Percentiles rank a stretch among this genome's conserved stretches.
Evolutionary conservation across 148 eudicot species (phyloP).

Genomic region (Fagopyrum homotropicum): DNA sequence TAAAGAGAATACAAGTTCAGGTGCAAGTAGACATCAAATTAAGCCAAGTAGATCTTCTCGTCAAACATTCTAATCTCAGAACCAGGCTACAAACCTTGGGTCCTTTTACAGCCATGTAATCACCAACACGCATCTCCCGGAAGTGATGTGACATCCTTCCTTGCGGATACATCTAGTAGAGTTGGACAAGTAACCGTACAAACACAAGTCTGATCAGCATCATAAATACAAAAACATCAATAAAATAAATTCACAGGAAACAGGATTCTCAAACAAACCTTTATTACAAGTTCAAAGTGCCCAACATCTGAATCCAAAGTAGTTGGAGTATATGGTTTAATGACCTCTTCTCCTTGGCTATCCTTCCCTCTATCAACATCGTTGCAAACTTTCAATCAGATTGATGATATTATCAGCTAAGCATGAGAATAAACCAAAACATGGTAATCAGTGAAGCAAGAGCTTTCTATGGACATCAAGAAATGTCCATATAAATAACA

Average conservation of each 20-base stretch:
- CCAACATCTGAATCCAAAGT: conserved; percentile 94
- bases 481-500: not conserved
- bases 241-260: not conserved
- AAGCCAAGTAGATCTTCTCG: not conserved
- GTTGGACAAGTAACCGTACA: conserved; percentile 1
- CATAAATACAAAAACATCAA: not conserved
- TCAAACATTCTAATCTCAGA: not conserved
- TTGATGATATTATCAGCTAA: not conserved
- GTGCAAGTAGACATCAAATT: not conserved
- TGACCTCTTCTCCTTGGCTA: conserved; percentile 85
- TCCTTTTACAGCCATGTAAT: conserved; percentile 73
- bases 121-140: conserved; percentile 78
- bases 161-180: conserved; percentile 82
- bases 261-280: conserved; percentile 34
- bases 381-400: conserved; percentile 8
- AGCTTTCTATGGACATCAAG: not conserved
- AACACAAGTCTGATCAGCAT: not conserved
- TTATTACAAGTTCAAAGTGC: conserved; percentile 73
- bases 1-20: not conserved
- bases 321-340: conserved; percentile 90
- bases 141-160: conserved; percentile 99
- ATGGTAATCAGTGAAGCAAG: not conserved
- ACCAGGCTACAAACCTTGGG: conserved; percentile 53
- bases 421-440: not conserved
- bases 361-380: conserved; percentile 59